Base-by-base conservation (phyloP, 441 rosid genomes). In the Populus hybrid region DNA sequence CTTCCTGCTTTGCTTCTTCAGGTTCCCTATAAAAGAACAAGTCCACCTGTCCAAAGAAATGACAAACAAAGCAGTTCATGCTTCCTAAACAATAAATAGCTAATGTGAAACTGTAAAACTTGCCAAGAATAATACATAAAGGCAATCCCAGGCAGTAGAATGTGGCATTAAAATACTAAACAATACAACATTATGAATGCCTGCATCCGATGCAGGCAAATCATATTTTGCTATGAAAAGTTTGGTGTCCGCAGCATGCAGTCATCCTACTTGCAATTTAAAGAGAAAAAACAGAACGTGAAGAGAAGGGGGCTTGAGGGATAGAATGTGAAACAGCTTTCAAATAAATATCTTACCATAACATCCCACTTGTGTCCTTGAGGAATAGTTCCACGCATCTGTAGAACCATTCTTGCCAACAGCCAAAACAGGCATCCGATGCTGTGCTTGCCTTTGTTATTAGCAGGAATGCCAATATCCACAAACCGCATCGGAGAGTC, bases 391-490 rank as follows among this genome's bases (percentile, higher is more conserved):
- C 98, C 97, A 4, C 99, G 98, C 99, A 95, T 95, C 78, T 95
- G 99, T 57, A 90, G 89, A 67, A 95, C 99, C 99, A 95, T 95
- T 71, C 99, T 91, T 23, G 97, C 98, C 75, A 94, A 83, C 38
- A 94, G 89, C 98, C 98, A 94, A 83, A 94, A 94, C 12, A 94
- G 88, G 71, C 98, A 93, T 1, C 98, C 98, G 75, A 93, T 94
- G 84, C 97, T 90, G 90, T 94, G 98, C 83, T 93, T 93, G 5
- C 99, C 99, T 84, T 95, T 95, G 91, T 93, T 95, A 78, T 93
- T 95, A 36, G 99, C 93, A 0, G 99, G 99, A 79, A 95, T 92
- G 18, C 99, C 98, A 12, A 95, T 88, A 82, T 94, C 99, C 32
- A 95, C 97, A 70, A 83, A 92, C 1, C 90, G 76, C 97, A 94